Conservation (phyloP, 768 basidiomycete species). For the Dictyophora rubrovolvata region DNA sequence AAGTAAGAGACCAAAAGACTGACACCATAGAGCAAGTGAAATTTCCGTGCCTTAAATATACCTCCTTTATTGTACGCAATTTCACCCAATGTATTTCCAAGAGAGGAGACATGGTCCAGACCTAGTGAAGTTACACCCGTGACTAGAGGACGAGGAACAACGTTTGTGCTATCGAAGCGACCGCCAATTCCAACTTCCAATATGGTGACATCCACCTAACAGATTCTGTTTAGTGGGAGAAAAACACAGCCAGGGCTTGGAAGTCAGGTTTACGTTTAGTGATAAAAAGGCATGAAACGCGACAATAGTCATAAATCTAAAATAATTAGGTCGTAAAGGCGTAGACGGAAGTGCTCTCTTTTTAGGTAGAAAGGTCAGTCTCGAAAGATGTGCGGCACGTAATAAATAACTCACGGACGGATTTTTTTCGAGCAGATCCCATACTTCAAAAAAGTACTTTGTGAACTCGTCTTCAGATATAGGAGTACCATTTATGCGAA, state of each 20-base stretch:
- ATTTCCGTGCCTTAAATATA: slow-evolving; percentile 70
- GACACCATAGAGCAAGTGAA: no score
- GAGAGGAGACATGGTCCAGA: slow-evolving; percentile 78
- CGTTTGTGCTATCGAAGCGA: slow-evolving; percentile 88
- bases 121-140: slow-evolving; percentile 88
- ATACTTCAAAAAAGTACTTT: slow-evolving; percentile 91
- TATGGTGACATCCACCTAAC: slow-evolving; percentile 73
- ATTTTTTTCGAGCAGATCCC: slow-evolving; percentile 70
- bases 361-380: background rate
- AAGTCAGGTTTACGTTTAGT: slow-evolving; percentile 38
- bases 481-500: slow-evolving; percentile 85
- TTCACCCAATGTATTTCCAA: slow-evolving; percentile 80
- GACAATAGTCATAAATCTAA: slow-evolving; percentile 85
- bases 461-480: slow-evolving; percentile 83
- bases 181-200: slow-evolving; percentile 97
- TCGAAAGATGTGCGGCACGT: background rate
- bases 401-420: slow-evolving; percentile 36
- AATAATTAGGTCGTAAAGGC: slow-evolving; percentile 79
- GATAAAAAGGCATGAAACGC: slow-evolving; percentile 85
- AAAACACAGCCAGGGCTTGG: background rate
- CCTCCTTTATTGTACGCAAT: slow-evolving; percentile 96
- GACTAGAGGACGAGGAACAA: slow-evolving; percentile 82
- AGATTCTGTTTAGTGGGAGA: background rate
- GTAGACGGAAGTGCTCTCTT: slow-evolving; percentile 43
- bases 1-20: background rate